A percentile compares a stretch with the other conserved stretches of the same genome.
phyloP scores from a whole-genome alignment of 2,329 filamentous ascomycete genomes.

The Epichloe gansuensis region DNA sequence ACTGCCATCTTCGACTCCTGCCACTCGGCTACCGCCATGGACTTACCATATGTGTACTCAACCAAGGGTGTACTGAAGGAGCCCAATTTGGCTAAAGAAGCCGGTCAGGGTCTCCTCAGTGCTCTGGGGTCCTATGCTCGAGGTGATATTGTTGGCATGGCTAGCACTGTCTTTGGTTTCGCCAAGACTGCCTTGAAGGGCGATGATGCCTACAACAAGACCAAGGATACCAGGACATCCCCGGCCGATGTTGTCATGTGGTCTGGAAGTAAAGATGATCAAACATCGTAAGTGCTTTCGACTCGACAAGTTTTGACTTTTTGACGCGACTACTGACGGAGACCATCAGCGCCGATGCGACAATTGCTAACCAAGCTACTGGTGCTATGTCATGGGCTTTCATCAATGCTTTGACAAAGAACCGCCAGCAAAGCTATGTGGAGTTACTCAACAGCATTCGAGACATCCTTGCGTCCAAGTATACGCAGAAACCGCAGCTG shows the following conservation, averaged over 20 bases:
- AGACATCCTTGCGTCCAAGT: constrained; percentile 75
- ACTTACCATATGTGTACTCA: constrained; percentile 69
- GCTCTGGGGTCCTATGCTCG: constrained; percentile 69
- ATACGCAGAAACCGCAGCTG: constrained; percentile 88
- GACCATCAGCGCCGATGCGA: constrained; percentile 65
- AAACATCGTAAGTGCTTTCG: constrained; percentile 54
- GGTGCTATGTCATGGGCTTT: constrained; percentile 99
- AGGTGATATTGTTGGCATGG: constrained; percentile 74
- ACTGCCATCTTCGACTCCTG: constrained; percentile 76
- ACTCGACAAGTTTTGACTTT: not conserved
- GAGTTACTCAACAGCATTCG: constrained; percentile 92
- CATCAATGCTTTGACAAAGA: constrained; percentile 80
- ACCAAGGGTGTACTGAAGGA: constrained; percentile 72
- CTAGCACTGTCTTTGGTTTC: constrained; percentile 67
- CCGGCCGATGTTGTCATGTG: constrained; percentile 96
- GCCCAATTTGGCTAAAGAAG: constrained; percentile 70
- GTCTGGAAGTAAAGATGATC: constrained; percentile 90
- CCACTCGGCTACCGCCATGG: constrained; percentile 66
- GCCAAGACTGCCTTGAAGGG: constrained; percentile 80
- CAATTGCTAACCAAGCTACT: constrained; percentile 77
- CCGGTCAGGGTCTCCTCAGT: constrained; percentile 57
- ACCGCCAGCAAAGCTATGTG: constrained; percentile 91
- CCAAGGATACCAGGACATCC: constrained; percentile 80
- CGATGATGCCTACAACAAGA: constrained; percentile 66
- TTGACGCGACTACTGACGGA: not conserved